These are phyloP conservation scores for Silene noctiflora DNA, from an alignment of 179 eudicot species.

Conservation along the genomic window DNA sequence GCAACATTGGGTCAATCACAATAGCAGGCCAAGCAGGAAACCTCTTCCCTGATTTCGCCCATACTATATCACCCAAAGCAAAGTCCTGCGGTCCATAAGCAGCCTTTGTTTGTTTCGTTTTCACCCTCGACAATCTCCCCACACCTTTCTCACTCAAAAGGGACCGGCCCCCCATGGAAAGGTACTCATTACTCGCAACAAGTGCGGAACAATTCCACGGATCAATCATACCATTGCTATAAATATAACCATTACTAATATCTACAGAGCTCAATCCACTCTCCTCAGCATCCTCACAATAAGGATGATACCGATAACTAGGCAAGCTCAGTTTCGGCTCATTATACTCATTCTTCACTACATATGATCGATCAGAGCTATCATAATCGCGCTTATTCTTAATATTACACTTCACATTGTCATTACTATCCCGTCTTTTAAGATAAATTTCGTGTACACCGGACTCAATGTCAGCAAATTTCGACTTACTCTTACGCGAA, in stretches of 20 bases:
- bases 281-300: conserved; percentile 43
- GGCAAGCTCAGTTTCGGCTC: conserved; percentile 37
- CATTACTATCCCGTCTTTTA: conserved; percentile 32
- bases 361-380: conserved; percentile 2
- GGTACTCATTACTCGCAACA: conserved; percentile 27
- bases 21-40: conserved; percentile 95
- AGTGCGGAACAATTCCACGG: conserved; percentile 31
- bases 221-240: conserved; percentile 31
- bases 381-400: conserved; percentile 22
- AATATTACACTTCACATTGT: neutral
- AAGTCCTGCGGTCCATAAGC: conserved; percentile 57
- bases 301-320: conserved; percentile 44
- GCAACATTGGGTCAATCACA: conserved; percentile 79
- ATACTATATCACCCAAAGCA: conserved; percentile 68
- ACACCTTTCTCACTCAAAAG: conserved; percentile 19
- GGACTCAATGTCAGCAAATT: conserved; percentile 31
- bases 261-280: conserved; percentile 32
- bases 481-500: conserved; percentile 39
- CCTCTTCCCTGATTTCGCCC: conserved; percentile 91
- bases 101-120: conserved; percentile 38
- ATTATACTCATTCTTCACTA: conserved; percentile 35
- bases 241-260: conserved; percentile 22
- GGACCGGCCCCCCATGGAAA: conserved; percentile 21
- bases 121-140: conserved; percentile 32
- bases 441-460: conserved; percentile 35